These are phyloP conservation scores for Aspergillus sparsus DNA, from an alignment of 495 filamentous ascomycete genomes.

Conservation along the genomic window DNA sequence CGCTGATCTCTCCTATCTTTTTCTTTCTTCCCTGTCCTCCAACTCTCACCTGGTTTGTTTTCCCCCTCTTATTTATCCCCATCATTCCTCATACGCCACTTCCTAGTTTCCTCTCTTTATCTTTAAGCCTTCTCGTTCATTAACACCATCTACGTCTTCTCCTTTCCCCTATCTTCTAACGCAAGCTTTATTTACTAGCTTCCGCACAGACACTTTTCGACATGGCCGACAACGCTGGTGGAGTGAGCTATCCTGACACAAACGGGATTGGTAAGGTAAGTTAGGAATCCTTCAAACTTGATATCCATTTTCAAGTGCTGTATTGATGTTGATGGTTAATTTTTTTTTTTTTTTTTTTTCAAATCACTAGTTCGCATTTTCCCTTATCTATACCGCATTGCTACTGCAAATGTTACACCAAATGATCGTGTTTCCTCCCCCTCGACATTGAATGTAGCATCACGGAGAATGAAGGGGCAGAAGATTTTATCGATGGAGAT, in stretches of 20 bases:
- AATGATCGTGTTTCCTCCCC: slow-evolving; percentile 24
- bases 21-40: slow-evolving; percentile 22
- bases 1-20: slow-evolving; percentile 27
- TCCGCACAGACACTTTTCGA: slow-evolving; percentile 20
- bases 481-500: background rate
- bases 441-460: slow-evolving; percentile 32
- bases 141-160: background rate
- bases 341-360: slow-evolving; percentile 11
- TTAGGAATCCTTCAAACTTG: slow-evolving; percentile 7
- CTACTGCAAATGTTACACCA: slow-evolving; percentile 16
- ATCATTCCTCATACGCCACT: slow-evolving; percentile 19
- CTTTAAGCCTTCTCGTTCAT: slow-evolving; percentile 7
- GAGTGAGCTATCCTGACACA: slow-evolving; percentile 47
- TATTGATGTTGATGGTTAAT: slow-evolving; percentile 16
- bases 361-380: background rate
- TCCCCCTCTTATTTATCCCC: slow-evolving; percentile 16
- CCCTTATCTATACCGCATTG: background rate
- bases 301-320: background rate
- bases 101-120: slow-evolving; percentile 23
- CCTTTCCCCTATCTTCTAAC: slow-evolving; percentile 7
- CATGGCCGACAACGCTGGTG: slow-evolving; percentile 29
- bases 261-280: slow-evolving; percentile 47
- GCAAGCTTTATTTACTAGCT: slow-evolving; percentile 18
- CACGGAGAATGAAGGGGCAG: slow-evolving; percentile 35
- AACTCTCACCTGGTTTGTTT: slow-evolving; percentile 21